A percentile compares a stretch with the other conserved stretches of the same genome.
Evolutionary conservation across 2,329 filamentous ascomycete species (phyloP).

Genomic region (Epichloe aotearoae): DNA sequence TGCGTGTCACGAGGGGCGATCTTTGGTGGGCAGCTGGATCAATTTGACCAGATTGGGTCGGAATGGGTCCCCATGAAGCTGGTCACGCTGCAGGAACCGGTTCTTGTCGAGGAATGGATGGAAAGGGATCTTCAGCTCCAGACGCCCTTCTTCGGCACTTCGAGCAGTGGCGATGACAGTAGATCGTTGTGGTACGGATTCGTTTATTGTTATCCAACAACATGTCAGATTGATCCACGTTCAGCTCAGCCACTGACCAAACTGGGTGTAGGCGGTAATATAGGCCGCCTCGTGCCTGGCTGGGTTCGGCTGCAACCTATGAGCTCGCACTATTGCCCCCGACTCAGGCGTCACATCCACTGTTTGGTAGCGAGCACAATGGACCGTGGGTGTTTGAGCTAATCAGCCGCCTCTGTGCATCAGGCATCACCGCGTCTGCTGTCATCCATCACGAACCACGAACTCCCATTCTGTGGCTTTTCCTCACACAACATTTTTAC

Average conservation of each 20-base stretch:
- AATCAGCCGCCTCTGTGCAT: background rate
- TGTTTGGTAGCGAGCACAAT: background rate
- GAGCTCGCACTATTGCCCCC: background rate
- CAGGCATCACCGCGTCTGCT: background rate
- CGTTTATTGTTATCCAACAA: too few relatives aligned
- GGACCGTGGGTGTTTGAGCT: background rate
- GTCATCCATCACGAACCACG: background rate
- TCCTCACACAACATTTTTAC: background rate
- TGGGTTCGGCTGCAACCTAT: background rate
- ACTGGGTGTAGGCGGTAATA: background rate
- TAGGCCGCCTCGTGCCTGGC: conserved; percentile 1
- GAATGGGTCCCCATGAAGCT: background rate
- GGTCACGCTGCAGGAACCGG: conserved; percentile 2
- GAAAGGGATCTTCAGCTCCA: background rate
- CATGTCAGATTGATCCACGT: too few relatives aligned
- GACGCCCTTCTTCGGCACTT: background rate
- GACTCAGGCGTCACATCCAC: background rate
- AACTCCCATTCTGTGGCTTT: background rate
- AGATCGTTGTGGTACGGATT: background rate
- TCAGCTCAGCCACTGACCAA: background rate
- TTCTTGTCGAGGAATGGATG: background rate
- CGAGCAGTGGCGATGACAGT: background rate
- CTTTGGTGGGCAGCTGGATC: background rate
- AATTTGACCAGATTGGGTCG: background rate
- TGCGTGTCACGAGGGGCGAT: background rate